phyloP scores from a whole-genome alignment of 108 stramenopile species.

The Nannochloropsis gaditana region DNA sequence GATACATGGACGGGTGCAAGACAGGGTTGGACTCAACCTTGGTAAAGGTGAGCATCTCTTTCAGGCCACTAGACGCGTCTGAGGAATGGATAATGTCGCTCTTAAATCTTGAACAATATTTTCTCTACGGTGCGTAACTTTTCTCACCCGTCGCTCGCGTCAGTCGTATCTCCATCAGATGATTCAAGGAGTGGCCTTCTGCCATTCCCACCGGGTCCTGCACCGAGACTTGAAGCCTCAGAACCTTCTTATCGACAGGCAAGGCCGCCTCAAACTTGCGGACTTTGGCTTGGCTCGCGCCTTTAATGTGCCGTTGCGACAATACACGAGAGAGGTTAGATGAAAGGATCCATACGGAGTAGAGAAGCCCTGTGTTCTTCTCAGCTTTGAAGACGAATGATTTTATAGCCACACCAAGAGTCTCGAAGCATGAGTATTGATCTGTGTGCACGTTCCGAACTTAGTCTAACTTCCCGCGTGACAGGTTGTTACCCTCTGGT shows the following conservation, averaged over 20 bases:
- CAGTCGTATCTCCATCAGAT: slow-evolving; percentile 49
- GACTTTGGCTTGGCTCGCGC: slow-evolving; percentile 97
- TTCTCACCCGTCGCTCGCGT: not conserved
- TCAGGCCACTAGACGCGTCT: not conserved
- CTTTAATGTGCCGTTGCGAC: slow-evolving; percentile 75
- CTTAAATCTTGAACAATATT: not conserved
- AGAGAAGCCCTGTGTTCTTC: not conserved
- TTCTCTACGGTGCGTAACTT: not conserved
- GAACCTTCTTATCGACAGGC: slow-evolving; percentile 86
- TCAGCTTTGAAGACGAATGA: not conserved
- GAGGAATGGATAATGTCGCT: not conserved
- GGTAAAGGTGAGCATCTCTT: slow-evolving; percentile 35
- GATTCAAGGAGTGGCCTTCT: slow-evolving; percentile 59
- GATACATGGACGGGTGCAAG: slow-evolving; percentile 60
- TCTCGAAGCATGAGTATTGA: not conserved
- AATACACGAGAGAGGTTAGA: slow-evolving; percentile 54
- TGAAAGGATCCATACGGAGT: not conserved
- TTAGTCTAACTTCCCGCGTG: slow-evolving; percentile 62
- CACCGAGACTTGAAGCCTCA: slow-evolving; percentile 92
- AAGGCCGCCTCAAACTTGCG: slow-evolving; percentile 90
- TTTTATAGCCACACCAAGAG: not conserved
- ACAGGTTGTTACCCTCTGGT: slow-evolving; percentile 97
- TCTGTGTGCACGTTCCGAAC: slow-evolving; percentile 44
- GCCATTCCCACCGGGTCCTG: slow-evolving; percentile 92
- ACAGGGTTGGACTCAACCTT: slow-evolving; percentile 29